Conservation (phyloP, 2,329 filamentous ascomycete species). For the Ceratocystiopsis brevicomis region DNA sequence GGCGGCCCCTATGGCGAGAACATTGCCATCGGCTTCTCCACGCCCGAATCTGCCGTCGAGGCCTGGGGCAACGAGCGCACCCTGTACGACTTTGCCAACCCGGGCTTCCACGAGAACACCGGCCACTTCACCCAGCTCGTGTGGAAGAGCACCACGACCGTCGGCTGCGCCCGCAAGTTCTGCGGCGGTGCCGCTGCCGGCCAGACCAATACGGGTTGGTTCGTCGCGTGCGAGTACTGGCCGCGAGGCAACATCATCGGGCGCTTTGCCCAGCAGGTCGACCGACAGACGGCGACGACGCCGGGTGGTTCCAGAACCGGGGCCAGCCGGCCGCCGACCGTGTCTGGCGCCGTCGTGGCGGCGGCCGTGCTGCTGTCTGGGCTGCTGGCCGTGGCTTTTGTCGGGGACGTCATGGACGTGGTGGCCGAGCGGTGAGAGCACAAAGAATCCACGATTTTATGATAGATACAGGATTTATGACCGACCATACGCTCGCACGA, state of each 20-base stretch:
- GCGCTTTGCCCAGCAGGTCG: slow-evolving; percentile 28
- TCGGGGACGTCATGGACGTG: slow-evolving; percentile 1
- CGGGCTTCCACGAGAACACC: slow-evolving; percentile 38
- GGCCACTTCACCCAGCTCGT: slow-evolving; percentile 60
- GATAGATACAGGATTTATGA: too few relatives aligned
- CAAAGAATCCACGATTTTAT: too few relatives aligned
- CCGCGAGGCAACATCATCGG: slow-evolving; percentile 45
- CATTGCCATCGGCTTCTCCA: slow-evolving; percentile 46
- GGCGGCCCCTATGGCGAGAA: slow-evolving; percentile 56
- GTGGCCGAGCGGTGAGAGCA: background rate
- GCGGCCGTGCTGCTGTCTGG: slow-evolving; percentile 4
- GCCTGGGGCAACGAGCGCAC: slow-evolving; percentile 45
- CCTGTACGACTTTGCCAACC: slow-evolving; percentile 37
- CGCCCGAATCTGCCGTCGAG: slow-evolving; percentile 35
- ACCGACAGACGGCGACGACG: slow-evolving; percentile 12
- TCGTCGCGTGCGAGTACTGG: slow-evolving; percentile 52
- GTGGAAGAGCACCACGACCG: slow-evolving; percentile 42
- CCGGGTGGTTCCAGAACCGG: background rate
- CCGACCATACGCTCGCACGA: too few relatives aligned
- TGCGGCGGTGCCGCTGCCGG: slow-evolving; percentile 16
- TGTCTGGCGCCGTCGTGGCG: background rate
- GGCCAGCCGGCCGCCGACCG: background rate
- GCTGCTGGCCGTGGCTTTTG: slow-evolving; percentile 2
- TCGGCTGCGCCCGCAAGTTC: slow-evolving; percentile 33
- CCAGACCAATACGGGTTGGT: slow-evolving; percentile 31